Percentiles rank a stretch among this genome's conserved stretches.
Conservation (phyloP, 129 eudicot species). For the Flaveria linearis region DNA sequence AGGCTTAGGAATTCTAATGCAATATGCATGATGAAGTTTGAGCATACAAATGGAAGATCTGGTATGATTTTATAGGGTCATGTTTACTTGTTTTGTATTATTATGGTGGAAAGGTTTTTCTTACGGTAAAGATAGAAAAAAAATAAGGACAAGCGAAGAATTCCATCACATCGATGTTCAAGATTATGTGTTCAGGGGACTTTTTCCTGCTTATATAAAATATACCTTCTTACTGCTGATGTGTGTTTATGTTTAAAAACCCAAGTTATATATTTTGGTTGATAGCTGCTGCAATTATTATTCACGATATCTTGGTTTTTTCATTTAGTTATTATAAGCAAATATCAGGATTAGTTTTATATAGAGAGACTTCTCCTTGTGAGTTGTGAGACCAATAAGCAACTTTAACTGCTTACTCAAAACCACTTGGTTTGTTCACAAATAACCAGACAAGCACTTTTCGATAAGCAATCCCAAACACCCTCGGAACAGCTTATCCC, state of each 20-base stretch:
- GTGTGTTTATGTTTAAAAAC: background rate
- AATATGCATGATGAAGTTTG: background rate
- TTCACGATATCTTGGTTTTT: background rate
- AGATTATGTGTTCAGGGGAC: background rate
- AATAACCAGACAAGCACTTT: background rate
- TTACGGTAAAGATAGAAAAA: no score
- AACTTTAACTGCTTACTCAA: background rate
- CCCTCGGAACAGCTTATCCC: background rate
- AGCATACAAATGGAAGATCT: background rate
- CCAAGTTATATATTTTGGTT: background rate
- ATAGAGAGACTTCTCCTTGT: background rate
- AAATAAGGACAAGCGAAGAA: no score
- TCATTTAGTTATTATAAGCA: background rate
- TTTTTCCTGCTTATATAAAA: background rate
- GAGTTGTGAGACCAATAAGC: no score
- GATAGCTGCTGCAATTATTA: background rate
- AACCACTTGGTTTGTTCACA: background rate
- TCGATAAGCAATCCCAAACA: background rate
- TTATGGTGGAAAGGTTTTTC: no score
- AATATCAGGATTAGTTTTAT: background rate
- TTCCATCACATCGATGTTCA: background rate
- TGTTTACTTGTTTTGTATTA: no score
- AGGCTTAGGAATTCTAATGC: background rate
- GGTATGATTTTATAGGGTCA: background rate
- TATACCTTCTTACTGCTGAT: no score